phyloP scores from a whole-genome alignment of 306 rosid species.

The Crataegus laevigata region DNA sequence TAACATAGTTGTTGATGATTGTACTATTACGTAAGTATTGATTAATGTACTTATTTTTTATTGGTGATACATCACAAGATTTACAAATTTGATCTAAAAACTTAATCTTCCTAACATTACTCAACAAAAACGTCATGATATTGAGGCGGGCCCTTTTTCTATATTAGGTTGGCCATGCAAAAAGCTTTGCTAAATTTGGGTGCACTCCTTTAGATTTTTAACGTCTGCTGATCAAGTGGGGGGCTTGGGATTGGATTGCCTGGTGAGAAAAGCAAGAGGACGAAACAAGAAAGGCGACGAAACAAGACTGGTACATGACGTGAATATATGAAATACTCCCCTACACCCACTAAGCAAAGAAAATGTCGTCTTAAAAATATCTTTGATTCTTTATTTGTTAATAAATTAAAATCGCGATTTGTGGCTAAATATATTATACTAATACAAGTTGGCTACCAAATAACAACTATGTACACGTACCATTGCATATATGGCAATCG shows the following conservation, averaged over 20 bases:
- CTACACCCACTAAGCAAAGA: background rate
- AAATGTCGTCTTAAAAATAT: background rate
- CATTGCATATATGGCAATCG: background rate
- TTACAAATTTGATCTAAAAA: too few relatives aligned
- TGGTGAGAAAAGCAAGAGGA: background rate
- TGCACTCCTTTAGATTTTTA: background rate
- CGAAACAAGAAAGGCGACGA: too few relatives aligned
- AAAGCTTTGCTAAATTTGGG: conserved; percentile 5
- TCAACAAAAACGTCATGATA: background rate
- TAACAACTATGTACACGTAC: background rate
- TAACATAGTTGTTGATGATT: too few relatives aligned
- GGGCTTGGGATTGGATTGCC: background rate
- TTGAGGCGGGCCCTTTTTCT: background rate
- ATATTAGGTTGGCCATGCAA: background rate
- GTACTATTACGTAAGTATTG: too few relatives aligned
- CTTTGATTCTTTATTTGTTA: background rate
- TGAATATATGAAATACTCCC: background rate
- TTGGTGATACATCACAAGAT: too few relatives aligned
- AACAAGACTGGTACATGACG: too few relatives aligned
- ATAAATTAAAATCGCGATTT: background rate
- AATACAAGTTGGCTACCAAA: background rate
- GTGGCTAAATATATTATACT: background rate
- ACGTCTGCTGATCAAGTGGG: background rate
- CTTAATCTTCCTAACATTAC: too few relatives aligned
- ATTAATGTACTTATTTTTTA: too few relatives aligned